Base-by-base conservation (phyloP, 345 rosid genomes). In the Punica granatum region DNA sequence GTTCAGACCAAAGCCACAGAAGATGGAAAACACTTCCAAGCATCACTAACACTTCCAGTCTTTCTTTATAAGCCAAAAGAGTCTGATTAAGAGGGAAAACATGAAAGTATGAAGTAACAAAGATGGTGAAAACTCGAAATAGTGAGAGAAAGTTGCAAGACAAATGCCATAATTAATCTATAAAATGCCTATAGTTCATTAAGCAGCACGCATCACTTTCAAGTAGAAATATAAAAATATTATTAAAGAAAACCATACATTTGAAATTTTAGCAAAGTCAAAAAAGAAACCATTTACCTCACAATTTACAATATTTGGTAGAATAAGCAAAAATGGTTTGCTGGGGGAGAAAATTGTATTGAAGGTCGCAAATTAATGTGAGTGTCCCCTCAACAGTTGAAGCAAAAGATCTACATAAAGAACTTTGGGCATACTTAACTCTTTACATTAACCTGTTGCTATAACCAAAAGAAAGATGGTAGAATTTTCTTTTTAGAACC, bases 1-100 rank as follows among this genome's bases (percentile, higher is more conserved):
- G 48, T 26, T 48, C 18, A 61, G 16, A 49, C 43, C 26, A 23
- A 53, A 19, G 13, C 18, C n/a, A 26, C 25, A 60, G 25, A 30
- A 69, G 54, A 37, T 31, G 59, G 7, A 46, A 49, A 33, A 49
- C 59, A 19, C 39, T 26, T 49, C n/a, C 62, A 66, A 42, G 30
- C 25, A 42, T 42, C 25, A 66, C 2, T 30, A 44, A 36, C 13
- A 30, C 39, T 60, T 33, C 23, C 19, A 11, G 7, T 28, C 31
- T 28, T 26, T 1, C 35, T 11, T 60, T 31, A 13, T 16, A 9
- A 41, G 10, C 44, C 44, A 41, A 11, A 41, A 41, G 14, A 9
- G 14, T 41, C 10, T 41, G 9, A 41, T 7, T 41, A n/a, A n/a
- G n/a, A n/a, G n/a, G n/a, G n/a, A n/a, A 41, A 41, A 41, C 14